Evolutionary conservation across 257 asterid genomes (phyloP).

Genomic region (Echium plantagineum): DNA sequence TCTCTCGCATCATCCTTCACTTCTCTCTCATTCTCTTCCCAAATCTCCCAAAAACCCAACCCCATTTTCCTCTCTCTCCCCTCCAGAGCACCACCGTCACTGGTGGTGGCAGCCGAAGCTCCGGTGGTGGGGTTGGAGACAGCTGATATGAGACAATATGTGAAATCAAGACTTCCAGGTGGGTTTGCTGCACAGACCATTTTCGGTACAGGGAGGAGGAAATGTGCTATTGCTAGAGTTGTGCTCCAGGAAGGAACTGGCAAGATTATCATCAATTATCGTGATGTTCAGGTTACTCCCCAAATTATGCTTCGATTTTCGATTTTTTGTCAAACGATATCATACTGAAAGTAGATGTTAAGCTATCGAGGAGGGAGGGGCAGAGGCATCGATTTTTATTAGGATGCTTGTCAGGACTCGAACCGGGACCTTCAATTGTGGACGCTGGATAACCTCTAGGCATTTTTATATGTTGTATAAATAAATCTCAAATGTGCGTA

Average conservation of each 20-base stretch:
- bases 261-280: conserved; percentile 62
- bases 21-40: conserved; percentile 81
- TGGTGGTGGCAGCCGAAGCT: conserved; percentile 31
- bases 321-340: too few species aligned
- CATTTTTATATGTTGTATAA: too few species aligned
- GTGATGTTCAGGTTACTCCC: conserved; percentile 65
- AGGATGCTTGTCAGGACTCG: too few species aligned
- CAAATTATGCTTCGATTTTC: too few species aligned
- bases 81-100: conserved; percentile 18
- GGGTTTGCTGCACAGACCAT: conserved; percentile 91
- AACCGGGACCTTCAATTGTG: too few species aligned
- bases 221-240: conserved; percentile 88
- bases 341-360: too few species aligned
- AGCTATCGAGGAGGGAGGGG: too few species aligned
- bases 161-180: conserved; percentile 83
- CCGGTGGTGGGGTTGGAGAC: conserved; percentile 34
- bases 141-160: conserved; percentile 44
- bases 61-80: conserved; percentile 25
- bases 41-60: conserved; percentile 45
- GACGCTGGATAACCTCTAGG: too few species aligned
- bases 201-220: conserved; percentile 83
- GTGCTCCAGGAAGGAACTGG: conserved; percentile 95
- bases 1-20: conserved; percentile 63
- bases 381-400: too few species aligned
- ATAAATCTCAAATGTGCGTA: too few species aligned